Conservation (phyloP, 192 early-diverging fungal species). For the Coemansia sp. region DNA sequence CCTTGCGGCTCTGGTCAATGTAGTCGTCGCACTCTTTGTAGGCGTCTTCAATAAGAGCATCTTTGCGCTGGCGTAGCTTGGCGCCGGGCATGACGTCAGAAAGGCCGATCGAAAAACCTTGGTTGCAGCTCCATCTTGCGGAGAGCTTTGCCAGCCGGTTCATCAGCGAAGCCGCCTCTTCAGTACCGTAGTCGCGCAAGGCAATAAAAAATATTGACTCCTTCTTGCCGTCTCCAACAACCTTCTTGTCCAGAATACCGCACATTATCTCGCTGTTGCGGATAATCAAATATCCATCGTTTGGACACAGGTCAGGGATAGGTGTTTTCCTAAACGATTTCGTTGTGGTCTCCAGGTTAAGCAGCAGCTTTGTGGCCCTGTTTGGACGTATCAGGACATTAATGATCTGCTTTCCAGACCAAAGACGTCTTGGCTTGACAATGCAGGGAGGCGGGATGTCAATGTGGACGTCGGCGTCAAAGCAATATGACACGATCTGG, state of each 20-base stretch:
- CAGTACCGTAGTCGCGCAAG: constrained; percentile 86
- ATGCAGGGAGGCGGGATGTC: constrained; percentile 95
- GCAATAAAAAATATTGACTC: constrained; percentile 92
- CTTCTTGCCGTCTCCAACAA: constrained; percentile 97
- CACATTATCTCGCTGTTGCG: constrained; percentile 94
- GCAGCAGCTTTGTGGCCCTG: constrained; percentile 58
- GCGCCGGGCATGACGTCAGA: constrained; percentile 92
- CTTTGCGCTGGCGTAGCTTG: constrained; percentile 75
- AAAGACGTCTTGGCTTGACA: constrained; percentile 82
- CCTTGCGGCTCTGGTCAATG: constrained; percentile 68
- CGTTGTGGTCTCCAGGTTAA: constrained; percentile 92
- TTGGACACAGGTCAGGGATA: constrained; percentile 76
- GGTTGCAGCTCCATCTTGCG: constrained; percentile 87
- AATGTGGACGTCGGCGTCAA: constrained; percentile 78
- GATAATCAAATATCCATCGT: constrained; percentile 89
- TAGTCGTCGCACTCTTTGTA: constrained; percentile 83
- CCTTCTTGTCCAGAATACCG: constrained; percentile 90
- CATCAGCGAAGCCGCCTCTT: constrained; percentile 88
- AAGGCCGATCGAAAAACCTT: constrained; percentile 98
- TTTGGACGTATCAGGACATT: constrained; percentile 88
- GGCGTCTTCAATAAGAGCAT: constrained; percentile 72
- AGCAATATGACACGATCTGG: constrained; percentile 90
- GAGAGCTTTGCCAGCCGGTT: constrained; percentile 93
- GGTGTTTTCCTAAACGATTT: constrained; percentile 64
- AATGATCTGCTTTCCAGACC: constrained; percentile 98